These are phyloP conservation scores for Penicillium angulare DNA, from an alignment of 495 filamentous ascomycete genomes.

Conservation along the genomic window DNA sequence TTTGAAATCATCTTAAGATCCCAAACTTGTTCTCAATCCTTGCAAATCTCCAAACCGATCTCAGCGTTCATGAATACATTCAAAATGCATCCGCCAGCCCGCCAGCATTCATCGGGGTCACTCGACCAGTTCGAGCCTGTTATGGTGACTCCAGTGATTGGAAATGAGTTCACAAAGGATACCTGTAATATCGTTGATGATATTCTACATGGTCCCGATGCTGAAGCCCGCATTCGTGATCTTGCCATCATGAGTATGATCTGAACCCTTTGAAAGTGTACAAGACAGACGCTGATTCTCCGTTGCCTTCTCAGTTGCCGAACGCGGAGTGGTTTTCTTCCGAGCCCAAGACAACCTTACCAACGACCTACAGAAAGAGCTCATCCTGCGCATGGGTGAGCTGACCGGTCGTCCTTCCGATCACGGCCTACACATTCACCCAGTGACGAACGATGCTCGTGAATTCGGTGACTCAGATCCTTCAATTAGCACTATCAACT, in stretches of 20 bases:
- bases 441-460: slow-evolving; percentile 59
- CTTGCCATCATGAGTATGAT: slow-evolving; percentile 60
- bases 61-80: not conserved
- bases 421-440: slow-evolving; percentile 72
- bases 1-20: not conserved
- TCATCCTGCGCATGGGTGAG: slow-evolving; percentile 63
- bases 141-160: slow-evolving; percentile 68
- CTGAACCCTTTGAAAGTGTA: slow-evolving; percentile 10
- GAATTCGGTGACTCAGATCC: slow-evolving; percentile 59
- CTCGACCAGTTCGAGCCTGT: slow-evolving; percentile 59
- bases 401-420: slow-evolving; percentile 61
- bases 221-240: slow-evolving; percentile 64
- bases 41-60: not conserved
- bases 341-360: slow-evolving; percentile 66
- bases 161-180: slow-evolving; percentile 62
- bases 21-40: not conserved
- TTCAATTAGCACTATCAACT: slow-evolving; percentile 73
- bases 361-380: slow-evolving; percentile 66
- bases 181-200: slow-evolving; percentile 57
- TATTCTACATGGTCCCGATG: slow-evolving; percentile 60
- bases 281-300: not conserved
- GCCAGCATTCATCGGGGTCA: slow-evolving; percentile 32
- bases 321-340: slow-evolving; percentile 81
- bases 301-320: slow-evolving; percentile 64
- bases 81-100: slow-evolving; percentile 5